phyloP scores from a whole-genome alignment of 768 basidiomycete species.

The Rhodosporidiobolus sp. region DNA sequence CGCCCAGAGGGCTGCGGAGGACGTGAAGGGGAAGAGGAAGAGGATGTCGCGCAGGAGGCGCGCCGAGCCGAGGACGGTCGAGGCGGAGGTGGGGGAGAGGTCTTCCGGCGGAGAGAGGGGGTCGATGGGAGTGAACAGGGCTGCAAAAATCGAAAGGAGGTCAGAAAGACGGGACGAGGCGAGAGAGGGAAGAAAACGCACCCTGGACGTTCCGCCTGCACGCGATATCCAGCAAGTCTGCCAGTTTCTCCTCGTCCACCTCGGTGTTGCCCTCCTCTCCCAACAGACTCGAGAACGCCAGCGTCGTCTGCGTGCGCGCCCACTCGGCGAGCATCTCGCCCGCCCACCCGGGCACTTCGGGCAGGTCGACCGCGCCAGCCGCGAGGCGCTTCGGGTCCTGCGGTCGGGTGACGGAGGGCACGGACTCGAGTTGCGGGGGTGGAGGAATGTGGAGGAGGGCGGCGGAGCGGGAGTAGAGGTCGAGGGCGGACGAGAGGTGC shows the following conservation, averaged over 20 bases:
- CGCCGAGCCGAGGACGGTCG: constrained; percentile 36
- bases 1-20: constrained; percentile 15
- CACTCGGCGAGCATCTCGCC: constrained; percentile 37
- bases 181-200: not conserved
- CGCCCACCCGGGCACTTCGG: constrained; percentile 16
- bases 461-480: constrained; percentile 3
- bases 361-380: constrained; percentile 6
- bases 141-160: constrained; percentile 3
- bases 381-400: constrained; percentile 13
- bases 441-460: constrained; percentile 24
- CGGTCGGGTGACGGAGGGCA: constrained; percentile 36
- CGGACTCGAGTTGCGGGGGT: constrained; percentile 15
- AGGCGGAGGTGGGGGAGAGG: constrained; percentile 3
- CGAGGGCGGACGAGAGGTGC: constrained; percentile 1
- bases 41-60: constrained; percentile 31
- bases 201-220: constrained; percentile 38
- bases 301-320: constrained; percentile 32
- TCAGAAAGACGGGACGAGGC: too few species aligned
- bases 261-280: constrained; percentile 3
- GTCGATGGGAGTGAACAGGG: constrained; percentile 41
- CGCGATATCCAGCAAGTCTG: constrained; percentile 31
- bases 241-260: constrained; percentile 23
- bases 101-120: constrained; percentile 9
- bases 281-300: constrained; percentile 31
- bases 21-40: constrained; percentile 29